Evolutionary conservation across 257 asterid genomes (phyloP), one percentile per base, ranked within the genome.

Genomic region (Solanum appendiculatum): DNA sequence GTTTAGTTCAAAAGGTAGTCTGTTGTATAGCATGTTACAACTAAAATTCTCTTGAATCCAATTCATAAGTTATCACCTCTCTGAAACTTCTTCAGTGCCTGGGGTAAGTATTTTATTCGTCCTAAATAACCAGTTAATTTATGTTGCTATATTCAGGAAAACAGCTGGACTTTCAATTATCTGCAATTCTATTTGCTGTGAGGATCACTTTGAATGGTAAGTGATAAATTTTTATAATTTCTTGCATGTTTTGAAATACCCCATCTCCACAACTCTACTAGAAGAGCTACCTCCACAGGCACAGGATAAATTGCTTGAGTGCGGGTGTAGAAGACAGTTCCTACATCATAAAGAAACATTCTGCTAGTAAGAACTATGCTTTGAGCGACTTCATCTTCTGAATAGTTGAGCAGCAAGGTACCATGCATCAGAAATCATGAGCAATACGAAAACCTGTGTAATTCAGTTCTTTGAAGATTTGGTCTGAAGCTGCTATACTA

Each of bases 131-230:
- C 85, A 40, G 7, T 3, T 31, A 39, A 34, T 46, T n/a, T 31
- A 66, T 82, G 87, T 66, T 68, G 80, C 73, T 40, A 27, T 88
- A 20, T 89, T 80, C 92, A 96, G 98, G 99, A 96, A 93, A 90
- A 90, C 90, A 68, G 89, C 98, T 83, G 99, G 98, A 82, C 88
- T 96, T 84, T 91, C 97, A 64, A 93, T 94, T 87, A 95, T 96
- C 88, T 91, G 94, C 93, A 92, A 91, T 85, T 96, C 99, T 39
- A 94, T 96, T 64, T 93, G 97, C 91, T 96, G 99, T 12, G 98
- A 96, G 73, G 98, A 96, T 90, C 99, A 96, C 93, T 96, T 96
- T 81, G 98, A 94, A 88, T 96, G 98, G 98, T 96, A 58, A 81
- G 93, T 63, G n/a, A 23, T 27, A 40, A 69, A 33, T 86, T n/a